Percentiles rank a stretch among this genome's conserved stretches.
phyloP scores from a whole-genome alignment of 148 eudicot genomes.

The Camellia sinensis region DNA sequence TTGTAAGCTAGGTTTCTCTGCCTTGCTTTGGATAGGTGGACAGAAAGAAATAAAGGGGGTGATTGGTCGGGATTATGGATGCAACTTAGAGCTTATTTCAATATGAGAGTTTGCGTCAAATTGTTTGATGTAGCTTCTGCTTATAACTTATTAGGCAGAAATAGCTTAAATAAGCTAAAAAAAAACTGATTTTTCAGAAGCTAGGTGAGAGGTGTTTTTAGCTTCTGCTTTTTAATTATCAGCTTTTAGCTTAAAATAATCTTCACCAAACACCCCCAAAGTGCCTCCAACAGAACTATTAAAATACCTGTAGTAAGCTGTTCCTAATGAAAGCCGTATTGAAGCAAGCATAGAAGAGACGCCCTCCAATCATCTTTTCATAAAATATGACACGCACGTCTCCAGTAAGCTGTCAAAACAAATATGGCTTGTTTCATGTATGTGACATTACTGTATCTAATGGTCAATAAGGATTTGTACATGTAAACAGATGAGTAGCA shows the following conservation, averaged over 20 bases:
- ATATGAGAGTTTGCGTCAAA: too few relatives aligned
- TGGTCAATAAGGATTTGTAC: not conserved
- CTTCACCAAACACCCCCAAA: not conserved
- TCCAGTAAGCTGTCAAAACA: conserved; percentile 42
- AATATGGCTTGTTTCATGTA: not conserved
- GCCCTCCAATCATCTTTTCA: conserved; percentile 56
- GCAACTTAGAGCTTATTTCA: too few relatives aligned
- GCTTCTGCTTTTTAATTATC: too few relatives aligned
- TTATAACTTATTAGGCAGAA: too few relatives aligned
- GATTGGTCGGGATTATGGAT: too few relatives aligned
- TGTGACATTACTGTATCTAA: not conserved
- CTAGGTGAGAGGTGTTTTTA: too few relatives aligned
- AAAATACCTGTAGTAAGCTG: conserved; percentile 51
- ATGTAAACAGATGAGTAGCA: not conserved
- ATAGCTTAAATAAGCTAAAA: too few relatives aligned
- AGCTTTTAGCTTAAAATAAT: too few relatives aligned
- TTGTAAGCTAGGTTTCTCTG: not conserved
- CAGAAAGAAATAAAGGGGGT: not conserved
- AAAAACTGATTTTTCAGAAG: too few relatives aligned
- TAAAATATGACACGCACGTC: conserved; percentile 58
- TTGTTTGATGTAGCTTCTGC: too few relatives aligned
- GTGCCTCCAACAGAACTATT: not conserved
- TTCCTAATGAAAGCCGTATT: conserved; percentile 53
- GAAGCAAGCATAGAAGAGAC: conserved; percentile 63
- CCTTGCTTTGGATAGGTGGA: not conserved